These are phyloP conservation scores for Stenocarpella maydis DNA, from an alignment of 2,329 filamentous ascomycete genomes.

Conservation along the genomic window DNA sequence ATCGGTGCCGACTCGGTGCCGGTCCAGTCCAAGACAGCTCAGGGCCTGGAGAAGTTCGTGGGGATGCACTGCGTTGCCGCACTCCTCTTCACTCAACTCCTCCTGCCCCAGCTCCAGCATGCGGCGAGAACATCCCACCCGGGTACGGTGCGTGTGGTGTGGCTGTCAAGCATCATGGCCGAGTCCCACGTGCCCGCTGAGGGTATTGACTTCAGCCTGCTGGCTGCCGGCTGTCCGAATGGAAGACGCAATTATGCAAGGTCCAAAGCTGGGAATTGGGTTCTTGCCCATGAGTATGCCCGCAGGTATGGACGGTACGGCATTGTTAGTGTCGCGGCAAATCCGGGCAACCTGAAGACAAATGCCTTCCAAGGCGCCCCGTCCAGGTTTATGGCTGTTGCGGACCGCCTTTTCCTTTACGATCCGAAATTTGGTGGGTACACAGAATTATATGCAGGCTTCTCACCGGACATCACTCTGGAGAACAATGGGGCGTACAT, in stretches of 20 bases:
- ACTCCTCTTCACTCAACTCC: constrained; percentile 32
- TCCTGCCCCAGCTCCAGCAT: constrained; percentile 26
- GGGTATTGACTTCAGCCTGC: constrained; percentile 27
- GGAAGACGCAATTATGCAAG: constrained; percentile 36
- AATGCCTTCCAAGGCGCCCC: constrained; percentile 35
- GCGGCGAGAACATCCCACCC: constrained; percentile 12
- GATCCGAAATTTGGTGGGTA: constrained; percentile 46
- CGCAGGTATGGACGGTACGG: constrained; percentile 37
- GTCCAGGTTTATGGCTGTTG: background rate
- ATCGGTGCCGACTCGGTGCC: constrained; percentile 44
- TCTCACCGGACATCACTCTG: constrained; percentile 46
- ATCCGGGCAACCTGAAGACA: constrained; percentile 42
- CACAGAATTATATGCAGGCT: constrained; percentile 50
- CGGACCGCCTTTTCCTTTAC: constrained; percentile 34
- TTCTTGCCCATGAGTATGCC: constrained; percentile 40
- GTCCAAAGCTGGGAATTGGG: constrained; percentile 41
- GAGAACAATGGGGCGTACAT: constrained; percentile 37
- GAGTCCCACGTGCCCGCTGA: background rate
- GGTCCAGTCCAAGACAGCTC: constrained; percentile 39
- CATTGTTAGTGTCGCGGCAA: constrained; percentile 41
- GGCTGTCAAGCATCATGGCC: constrained; percentile 29
- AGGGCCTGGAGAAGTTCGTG: constrained; percentile 33
- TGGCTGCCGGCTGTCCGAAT: constrained; percentile 15
- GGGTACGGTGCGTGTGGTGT: constrained; percentile 29
- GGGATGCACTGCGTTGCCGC: constrained; percentile 34